Percentiles rank a stretch among this genome's conserved stretches.
These are phyloP conservation scores for Xylaria digitata DNA, from an alignment of 2,329 filamentous ascomycete species.

Conservation along the genomic window DNA sequence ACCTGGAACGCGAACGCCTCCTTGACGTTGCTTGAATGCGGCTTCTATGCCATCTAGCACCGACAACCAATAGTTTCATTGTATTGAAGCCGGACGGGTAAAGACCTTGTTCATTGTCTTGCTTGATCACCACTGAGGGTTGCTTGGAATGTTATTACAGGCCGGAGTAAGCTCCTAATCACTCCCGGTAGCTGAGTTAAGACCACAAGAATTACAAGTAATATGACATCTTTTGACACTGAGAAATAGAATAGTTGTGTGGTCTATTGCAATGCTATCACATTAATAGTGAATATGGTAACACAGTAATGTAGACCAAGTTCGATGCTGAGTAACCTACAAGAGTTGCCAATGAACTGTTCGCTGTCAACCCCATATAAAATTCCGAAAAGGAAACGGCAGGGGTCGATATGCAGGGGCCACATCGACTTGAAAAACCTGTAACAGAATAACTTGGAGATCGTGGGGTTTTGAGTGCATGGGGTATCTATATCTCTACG, in stretches of 20 bases:
- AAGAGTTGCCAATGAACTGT: slow-evolving; percentile 8
- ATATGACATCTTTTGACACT: not conserved
- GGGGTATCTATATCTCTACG: not conserved
- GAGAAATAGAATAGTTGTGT: not conserved
- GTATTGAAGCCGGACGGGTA: slow-evolving; percentile 23
- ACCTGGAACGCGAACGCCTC: slow-evolving; percentile 13
- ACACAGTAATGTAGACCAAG: too few relatives aligned
- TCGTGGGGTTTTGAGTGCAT: not conserved
- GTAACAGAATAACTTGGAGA: slow-evolving; percentile 24
- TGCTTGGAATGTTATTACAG: slow-evolving; percentile 9
- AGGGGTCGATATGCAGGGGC: slow-evolving; percentile 30
- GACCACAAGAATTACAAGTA: not conserved
- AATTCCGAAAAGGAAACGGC: slow-evolving; percentile 1
- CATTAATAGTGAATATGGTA: not conserved
- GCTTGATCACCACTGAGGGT: slow-evolving; percentile 47
- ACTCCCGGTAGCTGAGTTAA: not conserved
- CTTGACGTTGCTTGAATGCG: slow-evolving; percentile 25
- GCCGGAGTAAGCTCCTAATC: not conserved
- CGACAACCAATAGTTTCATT: slow-evolving; percentile 4
- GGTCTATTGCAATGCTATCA: not conserved
- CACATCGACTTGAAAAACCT: slow-evolving; percentile 1
- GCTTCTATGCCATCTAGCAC: slow-evolving; percentile 22
- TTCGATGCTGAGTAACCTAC: not conserved
- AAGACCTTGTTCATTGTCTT: slow-evolving; percentile 37
- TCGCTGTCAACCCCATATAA: slow-evolving; percentile 7